Evolutionary conservation across 345 rosid genomes (phyloP).

Genomic region (Eutrema yunnanense): DNA sequence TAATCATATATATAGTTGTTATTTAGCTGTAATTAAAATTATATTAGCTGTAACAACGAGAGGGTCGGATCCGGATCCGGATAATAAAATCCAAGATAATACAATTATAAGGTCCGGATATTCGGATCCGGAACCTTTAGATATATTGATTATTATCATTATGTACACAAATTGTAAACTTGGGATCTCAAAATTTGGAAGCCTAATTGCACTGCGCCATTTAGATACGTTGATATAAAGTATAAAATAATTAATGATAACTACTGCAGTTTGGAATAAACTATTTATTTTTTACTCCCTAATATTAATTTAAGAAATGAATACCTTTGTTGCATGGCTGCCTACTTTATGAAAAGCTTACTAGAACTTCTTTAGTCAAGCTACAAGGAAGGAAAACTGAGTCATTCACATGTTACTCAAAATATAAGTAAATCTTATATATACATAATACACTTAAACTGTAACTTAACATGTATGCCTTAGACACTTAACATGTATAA

Average conservation of each 20-base stretch:
- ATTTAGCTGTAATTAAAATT: not conserved
- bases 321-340: constrained; percentile 10
- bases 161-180: not conserved
- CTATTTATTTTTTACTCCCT: not conserved
- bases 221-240: not conserved
- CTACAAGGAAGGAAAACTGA: constrained; percentile 5
- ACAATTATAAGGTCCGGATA: too few relatives aligned
- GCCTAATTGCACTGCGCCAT: not conserved
- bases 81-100: too few relatives aligned
- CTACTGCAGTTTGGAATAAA: not conserved
- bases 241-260: not conserved
- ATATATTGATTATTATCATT: not conserved
- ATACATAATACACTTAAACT: not conserved
- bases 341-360: constrained; percentile 14
- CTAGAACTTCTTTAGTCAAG: constrained; percentile 1
- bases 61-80: too few relatives aligned
- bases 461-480: not conserved
- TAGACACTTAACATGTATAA: constrained; percentile 4
- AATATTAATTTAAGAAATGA: not conserved
- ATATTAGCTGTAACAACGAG: not conserved
- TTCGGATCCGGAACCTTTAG: not conserved
- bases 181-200: not conserved
- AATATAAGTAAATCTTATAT: not conserved
- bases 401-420: constrained; percentile 4
- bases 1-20: not conserved